A percentile compares a stretch with the other conserved stretches of the same genome.
Conservation (phyloP, 2,329 filamentous ascomycete genomes). For the Claviceps cyperi region DNA sequence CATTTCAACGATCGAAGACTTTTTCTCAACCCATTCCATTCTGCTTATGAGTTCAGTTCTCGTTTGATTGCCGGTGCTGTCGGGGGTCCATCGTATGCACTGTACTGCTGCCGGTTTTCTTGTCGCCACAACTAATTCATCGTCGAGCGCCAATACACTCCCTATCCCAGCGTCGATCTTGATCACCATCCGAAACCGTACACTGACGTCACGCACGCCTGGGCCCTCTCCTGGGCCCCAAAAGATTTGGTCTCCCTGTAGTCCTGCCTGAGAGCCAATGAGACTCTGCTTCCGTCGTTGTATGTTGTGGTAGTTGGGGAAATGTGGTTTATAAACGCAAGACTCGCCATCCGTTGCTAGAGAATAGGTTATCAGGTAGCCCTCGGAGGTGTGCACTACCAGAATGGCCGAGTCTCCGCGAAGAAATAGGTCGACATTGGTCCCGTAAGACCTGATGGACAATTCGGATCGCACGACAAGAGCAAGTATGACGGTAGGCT, state of each 20-base stretch:
- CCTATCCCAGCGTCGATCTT: slow-evolving; percentile 93
- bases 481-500: slow-evolving; percentile 83
- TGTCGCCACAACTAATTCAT: slow-evolving; percentile 85
- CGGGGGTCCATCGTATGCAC: slow-evolving; percentile 88
- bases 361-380: slow-evolving; percentile 89
- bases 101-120: slow-evolving; percentile 87
- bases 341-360: slow-evolving; percentile 71
- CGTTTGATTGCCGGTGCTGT: slow-evolving; percentile 68
- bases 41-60: slow-evolving; percentile 79
- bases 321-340: slow-evolving; percentile 72
- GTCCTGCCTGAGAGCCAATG: slow-evolving; percentile 38
- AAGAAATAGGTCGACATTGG: slow-evolving; percentile 70
- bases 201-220: slow-evolving; percentile 71
- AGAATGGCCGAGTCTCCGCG: slow-evolving; percentile 86
- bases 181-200: slow-evolving; percentile 94
- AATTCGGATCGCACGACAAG: slow-evolving; percentile 67
- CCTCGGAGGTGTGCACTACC: slow-evolving; percentile 72
- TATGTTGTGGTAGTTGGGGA: slow-evolving; percentile 51
- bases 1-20: slow-evolving; percentile 65
- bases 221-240: slow-evolving; percentile 70
- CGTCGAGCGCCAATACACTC: slow-evolving; percentile 74
- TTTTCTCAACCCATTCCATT: slow-evolving; percentile 75
- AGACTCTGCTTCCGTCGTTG: slow-evolving; percentile 48
- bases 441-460: slow-evolving; percentile 71
- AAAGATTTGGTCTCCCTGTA: slow-evolving; percentile 45